A percentile compares a stretch with the other conserved stretches of the same genome.
These are phyloP conservation scores for Boletus subcaerulescens DNA, from an alignment of 768 basidiomycete genomes.

Conservation along the genomic window DNA sequence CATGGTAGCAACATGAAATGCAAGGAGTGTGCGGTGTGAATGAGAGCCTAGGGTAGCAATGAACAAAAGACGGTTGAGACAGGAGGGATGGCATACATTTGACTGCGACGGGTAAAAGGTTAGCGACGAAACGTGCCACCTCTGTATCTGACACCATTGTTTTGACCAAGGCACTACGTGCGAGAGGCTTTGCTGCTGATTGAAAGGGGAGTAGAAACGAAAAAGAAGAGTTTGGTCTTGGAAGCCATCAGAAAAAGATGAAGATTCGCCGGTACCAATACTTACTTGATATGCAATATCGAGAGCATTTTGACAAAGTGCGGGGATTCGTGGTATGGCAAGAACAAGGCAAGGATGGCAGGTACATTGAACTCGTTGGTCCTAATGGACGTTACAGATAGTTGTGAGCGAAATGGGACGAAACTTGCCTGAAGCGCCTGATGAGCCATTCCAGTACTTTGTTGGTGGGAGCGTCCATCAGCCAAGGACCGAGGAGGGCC, in stretches of 20 bases:
- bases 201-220: constrained; percentile 73
- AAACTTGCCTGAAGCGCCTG: constrained; percentile 76
- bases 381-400: constrained; percentile 38
- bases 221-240: constrained; percentile 60
- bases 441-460: constrained; percentile 95
- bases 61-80: not conserved
- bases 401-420: not conserved
- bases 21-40: constrained; percentile 69
- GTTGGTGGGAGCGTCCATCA: constrained; percentile 76
- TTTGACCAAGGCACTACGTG: constrained; percentile 67
- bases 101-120: constrained; percentile 58
- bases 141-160: constrained; percentile 73
- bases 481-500: constrained; percentile 69
- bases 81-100: constrained; percentile 32
- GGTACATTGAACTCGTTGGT: constrained; percentile 92
- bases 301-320: constrained; percentile 93
- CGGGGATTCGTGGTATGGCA: constrained; percentile 93
- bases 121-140: constrained; percentile 67
- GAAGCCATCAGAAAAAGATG: constrained; percentile 1
- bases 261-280: not conserved
- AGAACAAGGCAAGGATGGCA: constrained; percentile 71
- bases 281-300: constrained; percentile 75
- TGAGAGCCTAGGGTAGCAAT: constrained; percentile 29
- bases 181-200: constrained; percentile 70
- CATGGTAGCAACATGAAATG: constrained; percentile 77